Conservation (phyloP, 257 asterid genomes). For the Solanum pimpinellifolium region DNA sequence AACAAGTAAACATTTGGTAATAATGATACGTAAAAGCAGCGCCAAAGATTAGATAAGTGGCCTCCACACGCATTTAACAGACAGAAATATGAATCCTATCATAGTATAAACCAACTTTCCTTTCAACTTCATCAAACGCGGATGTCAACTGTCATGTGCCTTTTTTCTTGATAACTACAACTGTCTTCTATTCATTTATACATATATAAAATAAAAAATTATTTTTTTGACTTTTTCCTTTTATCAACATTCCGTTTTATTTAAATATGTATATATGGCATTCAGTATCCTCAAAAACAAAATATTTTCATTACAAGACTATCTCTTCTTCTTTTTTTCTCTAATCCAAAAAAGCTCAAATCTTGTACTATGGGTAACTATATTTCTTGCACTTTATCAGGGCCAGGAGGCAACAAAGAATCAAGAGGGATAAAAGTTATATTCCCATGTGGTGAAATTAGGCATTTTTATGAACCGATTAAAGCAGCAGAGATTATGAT, state of each 20-base stretch:
- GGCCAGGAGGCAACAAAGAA: slow-evolving; percentile 18
- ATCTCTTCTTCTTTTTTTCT: too few relatives aligned
- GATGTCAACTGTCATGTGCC: background rate
- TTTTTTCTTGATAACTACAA: background rate
- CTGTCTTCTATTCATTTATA: background rate
- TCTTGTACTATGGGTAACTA: slow-evolving; percentile 41
- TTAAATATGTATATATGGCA: background rate
- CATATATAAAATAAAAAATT: background rate
- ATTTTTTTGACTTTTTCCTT: background rate
- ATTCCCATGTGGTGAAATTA: slow-evolving; percentile 40
- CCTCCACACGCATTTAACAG: background rate
- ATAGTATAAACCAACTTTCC: slow-evolving; percentile 10
- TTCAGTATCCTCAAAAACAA: background rate
- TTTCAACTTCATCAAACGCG: background rate
- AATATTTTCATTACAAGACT: too few relatives aligned
- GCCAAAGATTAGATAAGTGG: background rate
- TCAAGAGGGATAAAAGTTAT: slow-evolving; percentile 35
- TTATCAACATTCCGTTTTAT: background rate
- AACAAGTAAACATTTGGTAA: background rate
- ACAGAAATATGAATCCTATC: background rate
- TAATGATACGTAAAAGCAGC: background rate
- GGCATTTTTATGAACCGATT: slow-evolving; percentile 20
- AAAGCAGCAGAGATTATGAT: slow-evolving; percentile 66
- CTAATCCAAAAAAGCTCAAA: background rate
- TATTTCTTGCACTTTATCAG: slow-evolving; percentile 34